These are phyloP conservation scores for Oryza brachyantha DNA, from an alignment of 176 grass and related monocot genomes.

Conservation along the genomic window DNA sequence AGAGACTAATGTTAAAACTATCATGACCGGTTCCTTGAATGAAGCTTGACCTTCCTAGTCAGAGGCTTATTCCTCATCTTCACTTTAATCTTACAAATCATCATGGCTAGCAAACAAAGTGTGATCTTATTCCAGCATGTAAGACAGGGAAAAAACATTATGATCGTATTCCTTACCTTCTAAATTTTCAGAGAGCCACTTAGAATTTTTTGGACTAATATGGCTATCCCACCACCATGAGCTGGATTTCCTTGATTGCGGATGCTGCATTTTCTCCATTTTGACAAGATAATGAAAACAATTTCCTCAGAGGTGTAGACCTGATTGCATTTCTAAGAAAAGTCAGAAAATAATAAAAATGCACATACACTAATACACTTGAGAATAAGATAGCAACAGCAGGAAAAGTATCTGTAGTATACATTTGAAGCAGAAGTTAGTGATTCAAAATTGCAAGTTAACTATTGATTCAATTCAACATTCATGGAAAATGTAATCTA, in stretches of 20 bases:
- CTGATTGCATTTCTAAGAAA: conserved; percentile 22
- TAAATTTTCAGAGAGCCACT: conserved; percentile 78
- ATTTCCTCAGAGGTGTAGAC: neutral
- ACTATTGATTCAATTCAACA: neutral
- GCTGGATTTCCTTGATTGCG: conserved; percentile 43
- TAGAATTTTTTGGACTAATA: conserved; percentile 74
- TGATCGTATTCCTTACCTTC: conserved; percentile 43
- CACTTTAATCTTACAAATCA: neutral
- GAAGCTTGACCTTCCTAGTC: too few species aligned
- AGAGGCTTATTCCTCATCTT: too few species aligned
- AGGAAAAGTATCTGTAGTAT: neutral
- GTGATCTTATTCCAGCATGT: neutral
- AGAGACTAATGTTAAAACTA: conserved; percentile 7
- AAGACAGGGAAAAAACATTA: conserved; percentile 9
- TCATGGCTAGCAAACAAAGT: neutral
- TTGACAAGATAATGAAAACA: conserved; percentile 33
- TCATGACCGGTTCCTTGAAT: too few species aligned
- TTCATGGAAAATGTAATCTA: conserved; percentile 11
- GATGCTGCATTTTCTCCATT: conserved; percentile 51
- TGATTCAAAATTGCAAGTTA: neutral
- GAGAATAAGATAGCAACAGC: neutral
- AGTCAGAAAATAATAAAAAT: conserved; percentile 17
- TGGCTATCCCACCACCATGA: conserved; percentile 95
- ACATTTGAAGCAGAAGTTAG: neutral
- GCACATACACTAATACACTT: conserved; percentile 8